Evolutionary conservation across 768 basidiomycete species (phyloP).

Genomic region (Lyophyllum atratum): DNA sequence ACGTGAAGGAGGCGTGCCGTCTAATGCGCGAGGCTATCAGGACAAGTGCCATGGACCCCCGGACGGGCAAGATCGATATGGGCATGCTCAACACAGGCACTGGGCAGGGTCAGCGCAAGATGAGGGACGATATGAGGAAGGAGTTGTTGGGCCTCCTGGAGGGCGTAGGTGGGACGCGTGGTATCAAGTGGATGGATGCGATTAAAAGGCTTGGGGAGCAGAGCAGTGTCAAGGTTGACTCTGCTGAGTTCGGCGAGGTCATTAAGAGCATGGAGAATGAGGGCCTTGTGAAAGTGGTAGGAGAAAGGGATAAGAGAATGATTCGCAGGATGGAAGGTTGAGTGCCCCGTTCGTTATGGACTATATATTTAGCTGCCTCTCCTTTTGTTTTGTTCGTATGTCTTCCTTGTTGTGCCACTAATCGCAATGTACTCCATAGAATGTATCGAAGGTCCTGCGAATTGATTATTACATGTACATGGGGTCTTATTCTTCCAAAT

Average conservation of each 20-base stretch:
- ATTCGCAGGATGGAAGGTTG: conserved; percentile 66
- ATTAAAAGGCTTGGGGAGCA: conserved; percentile 78
- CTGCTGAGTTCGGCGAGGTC: conserved; percentile 80
- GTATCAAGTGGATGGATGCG: conserved; percentile 84
- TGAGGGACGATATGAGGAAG: conserved; percentile 88
- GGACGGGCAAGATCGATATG: conserved; percentile 97
- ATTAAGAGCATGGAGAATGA: conserved; percentile 81
- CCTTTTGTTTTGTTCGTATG: background rate
- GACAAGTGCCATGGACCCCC: conserved; percentile 92
- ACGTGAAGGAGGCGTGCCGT: conserved; percentile 90
- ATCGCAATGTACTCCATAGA: background rate
- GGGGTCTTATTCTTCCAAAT: too few species aligned
- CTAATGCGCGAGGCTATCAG: conserved; percentile 96
- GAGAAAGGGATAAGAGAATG: conserved; percentile 83
- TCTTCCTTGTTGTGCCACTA: background rate
- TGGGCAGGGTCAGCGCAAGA: conserved; percentile 79
- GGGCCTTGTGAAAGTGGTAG: conserved; percentile 82
- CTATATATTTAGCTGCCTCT: background rate
- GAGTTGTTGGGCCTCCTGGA: conserved; percentile 75
- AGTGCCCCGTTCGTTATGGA: background rate
- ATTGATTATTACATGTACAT: too few species aligned
- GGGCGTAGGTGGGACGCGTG: conserved; percentile 49
- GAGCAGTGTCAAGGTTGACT: conserved; percentile 79
- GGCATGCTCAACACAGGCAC: conserved; percentile 94
- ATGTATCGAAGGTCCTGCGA: background rate